Evolutionary conservation across 2,329 filamentous ascomycete genomes (phyloP).

Genomic region (Aspergillus alliaceus): DNA sequence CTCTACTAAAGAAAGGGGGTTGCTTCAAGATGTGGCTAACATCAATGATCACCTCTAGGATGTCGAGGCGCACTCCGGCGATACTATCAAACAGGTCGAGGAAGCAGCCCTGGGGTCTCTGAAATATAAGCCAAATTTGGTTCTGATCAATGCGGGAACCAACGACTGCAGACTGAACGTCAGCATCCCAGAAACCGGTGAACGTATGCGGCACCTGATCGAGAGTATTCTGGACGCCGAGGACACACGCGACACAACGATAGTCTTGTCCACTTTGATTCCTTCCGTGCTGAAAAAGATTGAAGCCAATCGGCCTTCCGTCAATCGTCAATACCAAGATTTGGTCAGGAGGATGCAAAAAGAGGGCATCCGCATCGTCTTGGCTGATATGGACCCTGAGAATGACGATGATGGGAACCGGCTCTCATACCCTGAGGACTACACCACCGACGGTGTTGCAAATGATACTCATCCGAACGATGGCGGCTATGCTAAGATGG

Average conservation of each 20-base stretch:
- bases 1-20: background rate
- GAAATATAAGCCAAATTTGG: constrained; percentile 25
- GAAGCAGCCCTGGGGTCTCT: constrained; percentile 7
- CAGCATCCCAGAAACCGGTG: constrained; percentile 15
- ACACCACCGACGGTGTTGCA: constrained; percentile 14
- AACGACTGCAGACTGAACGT: constrained; percentile 33
- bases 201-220: constrained; percentile 27
- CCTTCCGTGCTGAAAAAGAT: constrained; percentile 15
- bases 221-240: constrained; percentile 17
- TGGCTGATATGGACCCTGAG: constrained; percentile 27
- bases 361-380: constrained; percentile 19
- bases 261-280: constrained; percentile 36
- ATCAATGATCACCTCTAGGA: constrained; percentile 10
- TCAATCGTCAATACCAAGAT: constrained; percentile 27
- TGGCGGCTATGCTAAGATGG: constrained; percentile 27
- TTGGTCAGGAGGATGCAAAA: constrained; percentile 22
- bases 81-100: constrained; percentile 21
- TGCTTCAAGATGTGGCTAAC: background rate
- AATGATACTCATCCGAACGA: constrained; percentile 26
- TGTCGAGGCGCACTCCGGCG: constrained; percentile 27
- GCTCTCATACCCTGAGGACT: background rate
- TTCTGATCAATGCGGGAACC: constrained; percentile 34
- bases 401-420: background rate
- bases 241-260: constrained; percentile 24
- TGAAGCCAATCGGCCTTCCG: constrained; percentile 1